Evolutionary conservation across 2,329 filamentous ascomycete species (phyloP), one percentile per base, ranked within the genome.

Genomic region (Fusarium hainanense): DNA sequence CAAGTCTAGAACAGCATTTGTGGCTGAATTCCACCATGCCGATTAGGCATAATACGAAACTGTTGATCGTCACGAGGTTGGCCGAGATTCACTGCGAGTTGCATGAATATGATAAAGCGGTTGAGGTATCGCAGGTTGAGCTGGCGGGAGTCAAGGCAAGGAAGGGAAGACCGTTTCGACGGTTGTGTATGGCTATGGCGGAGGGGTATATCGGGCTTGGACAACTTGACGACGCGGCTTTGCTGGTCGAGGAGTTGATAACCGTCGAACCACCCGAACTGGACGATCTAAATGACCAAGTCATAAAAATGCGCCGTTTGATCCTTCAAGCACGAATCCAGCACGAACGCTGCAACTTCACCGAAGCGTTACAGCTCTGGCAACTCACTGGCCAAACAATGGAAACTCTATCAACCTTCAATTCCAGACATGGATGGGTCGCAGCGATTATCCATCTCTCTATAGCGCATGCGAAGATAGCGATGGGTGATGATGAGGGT

Each of bases 221-320:
- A 1, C 57, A 48, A 4, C n/a, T 76, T 0, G 60, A 67, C 3
- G 62, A 48, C 0, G 73, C 74, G 2, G 59, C 62, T 0, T 23
- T 56, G 0, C 44, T 70, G 2, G 62, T 79, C 0, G n/a, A 63
- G 3, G 58, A 72, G 1, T 49, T 78, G 0, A 50, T 58, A 0
- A 51, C 59, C 0, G 54, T 67, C 0, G 73, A 74, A 6, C 77
- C 77, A 0, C 58, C 63, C 0, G 70, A 73, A 18, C 44, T 76
- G 7, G 74, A 79, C 18, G 75, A 79, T 9, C 51, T 79, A 0
- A 74, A 78, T 16, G 77, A 79, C 4, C 75, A 79, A 42, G 69
- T 77, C 6, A 62, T 79, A 0, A 74, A 75, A 3, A 77, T 79
- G 56, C 76, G 78, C 1, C 66, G 74, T 1, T 12, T 78, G 1